These are phyloP conservation scores for Eucalyptus regnans DNA, from an alignment of 345 rosid genomes.

Conservation along the genomic window DNA sequence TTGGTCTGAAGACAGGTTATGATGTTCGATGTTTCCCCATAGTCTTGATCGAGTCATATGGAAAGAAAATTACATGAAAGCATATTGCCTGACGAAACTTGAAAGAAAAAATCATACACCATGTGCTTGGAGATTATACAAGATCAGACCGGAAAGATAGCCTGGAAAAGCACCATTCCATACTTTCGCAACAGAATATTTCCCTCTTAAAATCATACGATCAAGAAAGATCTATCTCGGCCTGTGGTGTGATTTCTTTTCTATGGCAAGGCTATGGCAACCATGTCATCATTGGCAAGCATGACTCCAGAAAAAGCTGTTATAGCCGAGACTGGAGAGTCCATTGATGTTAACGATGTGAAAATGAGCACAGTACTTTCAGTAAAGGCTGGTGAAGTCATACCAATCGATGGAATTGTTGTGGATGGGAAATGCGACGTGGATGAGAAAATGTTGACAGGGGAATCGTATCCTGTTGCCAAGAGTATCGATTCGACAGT, in stretches of 20 bases:
- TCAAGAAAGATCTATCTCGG: background rate
- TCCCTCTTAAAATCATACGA: background rate
- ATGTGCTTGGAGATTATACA: background rate
- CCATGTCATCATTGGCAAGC: conserved; percentile 65
- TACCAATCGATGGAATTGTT: conserved; percentile 80
- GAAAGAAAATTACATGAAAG: no score
- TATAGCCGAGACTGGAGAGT: conserved; percentile 68
- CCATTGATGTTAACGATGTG: conserved; percentile 48
- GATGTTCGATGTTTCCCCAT: background rate
- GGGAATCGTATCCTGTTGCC: conserved; percentile 70
- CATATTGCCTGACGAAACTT: background rate
- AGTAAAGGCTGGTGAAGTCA: conserved; percentile 71
- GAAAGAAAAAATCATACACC: background rate
- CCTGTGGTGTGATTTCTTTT: background rate
- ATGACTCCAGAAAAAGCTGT: conserved; percentile 69
- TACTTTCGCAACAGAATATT: background rate
- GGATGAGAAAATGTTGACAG: conserved; percentile 72
- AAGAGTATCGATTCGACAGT: conserved; percentile 52
- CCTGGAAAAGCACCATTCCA: background rate
- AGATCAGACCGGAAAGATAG: background rate
- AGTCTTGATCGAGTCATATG: no score
- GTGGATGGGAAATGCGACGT: conserved; percentile 76
- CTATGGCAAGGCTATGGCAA: conserved; percentile 51
- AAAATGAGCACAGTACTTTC: conserved; percentile 51
- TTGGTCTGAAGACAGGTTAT: background rate